Evolutionary conservation across 768 basidiomycete species (phyloP), one percentile per base, ranked within the genome.

Genomic region (Boletellus ananas): DNA sequence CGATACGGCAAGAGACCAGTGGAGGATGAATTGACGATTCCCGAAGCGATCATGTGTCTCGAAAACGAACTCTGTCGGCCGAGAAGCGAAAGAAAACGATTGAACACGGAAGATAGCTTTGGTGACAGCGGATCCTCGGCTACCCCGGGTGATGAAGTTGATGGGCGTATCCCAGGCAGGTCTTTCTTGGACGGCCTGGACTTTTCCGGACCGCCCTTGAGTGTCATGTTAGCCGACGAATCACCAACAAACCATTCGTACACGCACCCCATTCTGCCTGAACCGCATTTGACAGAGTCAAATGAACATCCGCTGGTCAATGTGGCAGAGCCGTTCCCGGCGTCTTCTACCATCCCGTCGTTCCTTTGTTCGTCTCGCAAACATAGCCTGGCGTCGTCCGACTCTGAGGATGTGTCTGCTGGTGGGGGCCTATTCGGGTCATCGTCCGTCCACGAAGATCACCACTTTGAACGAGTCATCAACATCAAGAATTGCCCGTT

Each of bases 401-500:
- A 79, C 45, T 70, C 70, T 2, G 76, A 76, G 37, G 76, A 76
- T 1, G 58, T 61, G 21, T 59, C 70, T 40, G 58, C 65, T 1
- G 29, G 43, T 1, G 39, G 54, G 7, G 48, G 42, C 14, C 14
- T 34, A 8, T 38, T 51, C 1, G 51, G 49, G 3, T 16, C 49
- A 25, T 25, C 23, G 20, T 61, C 62, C 1, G 48, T 45, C 6
- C 56, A 55, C 31, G 58, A 56, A 14, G 68, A 70, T 12, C 74
- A 77, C 12, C 59, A 72, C 6, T 71, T 85, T 43, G 91, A 98
- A 67, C 80, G 93, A 6, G 84, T 99, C 25, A 94, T 98, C 74
- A 97, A 97, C 64, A 83, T 99, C 58, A 89, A 88, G 75, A 87
- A 82, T 49, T 99, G 95, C 64, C 95, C 95, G 0, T 67, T 99